A percentile compares a stretch with the other conserved stretches of the same genome.
These are phyloP conservation scores for Dentipellis sp. DNA, from an alignment of 768 basidiomycete genomes.

Conservation along the genomic window DNA sequence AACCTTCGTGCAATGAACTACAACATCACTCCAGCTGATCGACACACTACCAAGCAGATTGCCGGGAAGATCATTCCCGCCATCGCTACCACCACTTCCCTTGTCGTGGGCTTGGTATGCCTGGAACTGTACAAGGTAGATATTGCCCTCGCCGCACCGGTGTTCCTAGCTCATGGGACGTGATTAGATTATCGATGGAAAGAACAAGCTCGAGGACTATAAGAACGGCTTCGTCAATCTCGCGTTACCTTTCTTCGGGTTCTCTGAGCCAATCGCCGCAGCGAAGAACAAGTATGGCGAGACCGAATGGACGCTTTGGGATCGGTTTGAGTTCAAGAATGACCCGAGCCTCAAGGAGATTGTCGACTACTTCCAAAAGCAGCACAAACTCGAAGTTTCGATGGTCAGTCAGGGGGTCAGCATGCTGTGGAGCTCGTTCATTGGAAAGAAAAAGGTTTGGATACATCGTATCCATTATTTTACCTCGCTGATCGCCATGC, in stretches of 20 bases:
- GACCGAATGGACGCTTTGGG: constrained; percentile 97
- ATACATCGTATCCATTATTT: not conserved
- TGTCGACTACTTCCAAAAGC: constrained; percentile 71
- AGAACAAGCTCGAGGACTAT: constrained; percentile 88
- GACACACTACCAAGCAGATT: constrained; percentile 93
- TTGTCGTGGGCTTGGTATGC: constrained; percentile 93
- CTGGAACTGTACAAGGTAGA: constrained; percentile 92
- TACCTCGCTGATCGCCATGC: constrained; percentile 1
- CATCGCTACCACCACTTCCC: constrained; percentile 95
- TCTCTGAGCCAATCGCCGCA: constrained; percentile 93
- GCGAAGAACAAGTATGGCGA: constrained; percentile 80
- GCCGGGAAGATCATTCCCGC: constrained; percentile 99
- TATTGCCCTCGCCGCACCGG: not conserved
- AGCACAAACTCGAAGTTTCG: constrained; percentile 78
- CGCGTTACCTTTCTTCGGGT: constrained; percentile 97
- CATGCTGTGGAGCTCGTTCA: constrained; percentile 96
- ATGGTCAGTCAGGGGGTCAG: constrained; percentile 98
- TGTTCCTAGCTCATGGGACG: not conserved
- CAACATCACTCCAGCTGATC: constrained; percentile 75
- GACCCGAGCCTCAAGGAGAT: constrained; percentile 86
- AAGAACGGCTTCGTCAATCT: constrained; percentile 99
- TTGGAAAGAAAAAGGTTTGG: constrained; percentile 85
- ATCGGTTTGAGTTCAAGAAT: constrained; percentile 87
- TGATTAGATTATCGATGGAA: constrained; percentile 84
- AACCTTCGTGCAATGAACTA: constrained; percentile 97